Base-by-base conservation (phyloP, 441 rosid genomes). In the Adansonia madagascariensis region DNA sequence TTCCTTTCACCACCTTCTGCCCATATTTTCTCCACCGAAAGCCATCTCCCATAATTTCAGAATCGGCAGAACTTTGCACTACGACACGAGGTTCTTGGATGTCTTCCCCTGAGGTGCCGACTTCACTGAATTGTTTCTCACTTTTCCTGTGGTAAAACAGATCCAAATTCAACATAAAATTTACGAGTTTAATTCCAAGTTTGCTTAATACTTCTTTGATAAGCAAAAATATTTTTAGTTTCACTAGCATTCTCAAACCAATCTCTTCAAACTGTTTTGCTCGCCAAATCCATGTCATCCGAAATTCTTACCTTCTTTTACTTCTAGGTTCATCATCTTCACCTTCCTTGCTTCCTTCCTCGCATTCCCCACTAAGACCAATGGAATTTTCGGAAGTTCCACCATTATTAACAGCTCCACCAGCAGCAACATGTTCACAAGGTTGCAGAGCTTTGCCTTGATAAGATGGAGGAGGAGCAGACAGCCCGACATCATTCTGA, bases 11-110 rank as follows among this genome's bases (percentile, higher is more conserved):
- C 64, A 89, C 91, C 84, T 93, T 95, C 82, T 95, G 97, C 75
- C 98, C 98, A 18, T 95, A 95, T 73, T 95, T 95, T 82, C 98
- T 91, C 98, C 98, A 95, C 62, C 93, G 92, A 82, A 95, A 95
- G 55, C 97, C 98, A 77, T 95, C 98, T 20, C 91, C 90, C 41
- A 90, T 79, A 49, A 86, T 84, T 71, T 93, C 96, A 12, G 90
- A 78, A 65, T 93, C 95, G 2, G 85, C 82, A 5, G 93, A 86
- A 35, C 82, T 79, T 47, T 85, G 93, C 27, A 81, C 82, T 31
- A 80, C 62, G 3, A 77, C 75, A 0, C 76, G 84, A 6, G 87
- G 76, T 56, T 85, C 92, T 57, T 69, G 86, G 49, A 22, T 53
- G 17, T 80, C 83, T 31, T 82, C 89, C 12, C 72, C 80, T 0